Evolutionary conservation across 352 stramenopile genomes (phyloP), one percentile per base, ranked within the genome.

Genomic region (Phytopythium delawarense): DNA sequence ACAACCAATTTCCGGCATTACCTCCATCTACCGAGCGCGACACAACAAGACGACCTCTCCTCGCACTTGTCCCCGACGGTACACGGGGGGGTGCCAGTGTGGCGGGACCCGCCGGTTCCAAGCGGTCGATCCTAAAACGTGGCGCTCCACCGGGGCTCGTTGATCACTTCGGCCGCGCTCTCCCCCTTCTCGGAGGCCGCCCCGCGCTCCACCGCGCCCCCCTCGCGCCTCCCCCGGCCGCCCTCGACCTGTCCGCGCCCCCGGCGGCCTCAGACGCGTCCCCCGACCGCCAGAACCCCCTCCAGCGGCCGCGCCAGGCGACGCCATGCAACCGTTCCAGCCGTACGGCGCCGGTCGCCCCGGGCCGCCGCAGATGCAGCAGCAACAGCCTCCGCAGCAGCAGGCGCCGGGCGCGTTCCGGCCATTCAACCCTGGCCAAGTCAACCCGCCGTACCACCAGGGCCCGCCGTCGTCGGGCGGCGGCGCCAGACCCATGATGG

Each of bases 381-480:
- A 66, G 46, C 65, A 75, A 52, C 61, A 66, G 55, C 75, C 81
- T 9, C 69, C 54, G 9, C 61, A 68, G 52, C 75, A 83, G 18
- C 69, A 58, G 9, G 61, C 71, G 12, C 64, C 37, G 9, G 67
- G 70, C 58, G 70, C 77, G 0, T 91, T 89, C 62, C 79, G 80
- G 21, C 80, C 78, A 50, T 90, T 92, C 52, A 90, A 92, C 65
- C 77, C 84, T 4, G 76, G 65, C 25, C 75, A 81, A 34, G 57
- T 65, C 51, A 78, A 79, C 51, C 59, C 74, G 45, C 75, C 75
- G 57, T 64, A 61, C 61, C 61, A 52, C 7, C 52, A 66, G 20
- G 42, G 48, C 32, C 45, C 45, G 13, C 54, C 55, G 57, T 64
- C 69, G 13, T 80, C 75, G 4, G 70, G 67, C 46, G 68, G 65